Evolutionary conservation across 1,284 basidiomycete species (phyloP), one percentile per base, ranked within the genome.

Genomic region (Ceratobasidium sp.): DNA sequence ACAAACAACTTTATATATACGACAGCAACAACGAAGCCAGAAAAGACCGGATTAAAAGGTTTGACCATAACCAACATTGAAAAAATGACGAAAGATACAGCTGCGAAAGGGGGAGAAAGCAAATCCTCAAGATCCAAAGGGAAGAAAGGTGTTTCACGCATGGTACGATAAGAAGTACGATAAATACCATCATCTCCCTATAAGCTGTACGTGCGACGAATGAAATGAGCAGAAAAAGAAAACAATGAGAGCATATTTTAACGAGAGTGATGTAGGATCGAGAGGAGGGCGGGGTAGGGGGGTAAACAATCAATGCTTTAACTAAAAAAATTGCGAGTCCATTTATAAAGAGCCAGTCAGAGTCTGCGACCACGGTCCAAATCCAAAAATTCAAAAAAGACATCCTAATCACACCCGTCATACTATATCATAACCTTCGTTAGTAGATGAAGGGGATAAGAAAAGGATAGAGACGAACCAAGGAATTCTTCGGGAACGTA

Each of bases 401-500:
- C n/a, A 61, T 54, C 58, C 23, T 54, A 67, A 28, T 47, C 39
- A 45, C 69, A 73, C 42, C 69, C 69, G 23, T 73, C 69, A 63
- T 73, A 73, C 69, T 73, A 51, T n/a, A 56, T 60, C 54, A 51
- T 10, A 61, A 15, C 2, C 26, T 28, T 37, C n/a, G 26, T 61
- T 31, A 73, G 69, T 20, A 31, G 35, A 10, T 15, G 8, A 47
- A 17, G 31, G 13, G 37, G 11, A 47, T 17, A 45, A 35, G 23
- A n/a, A 26, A 13, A 61, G 42, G 0, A 39, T 31, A 47, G 3
- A 35, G 20, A 71, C 79, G n/a, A 39, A 79, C 79, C 74, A 76
- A 35, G 28, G 75, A 78, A 67, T 80, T 80, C 73, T 71, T 78
- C 39, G 79, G 79, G 39, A 45, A 76, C 56, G 75, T 47, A 54